Base-by-base conservation (phyloP, 208 protist species). In the Acanthamoeba pearcei region DNA sequence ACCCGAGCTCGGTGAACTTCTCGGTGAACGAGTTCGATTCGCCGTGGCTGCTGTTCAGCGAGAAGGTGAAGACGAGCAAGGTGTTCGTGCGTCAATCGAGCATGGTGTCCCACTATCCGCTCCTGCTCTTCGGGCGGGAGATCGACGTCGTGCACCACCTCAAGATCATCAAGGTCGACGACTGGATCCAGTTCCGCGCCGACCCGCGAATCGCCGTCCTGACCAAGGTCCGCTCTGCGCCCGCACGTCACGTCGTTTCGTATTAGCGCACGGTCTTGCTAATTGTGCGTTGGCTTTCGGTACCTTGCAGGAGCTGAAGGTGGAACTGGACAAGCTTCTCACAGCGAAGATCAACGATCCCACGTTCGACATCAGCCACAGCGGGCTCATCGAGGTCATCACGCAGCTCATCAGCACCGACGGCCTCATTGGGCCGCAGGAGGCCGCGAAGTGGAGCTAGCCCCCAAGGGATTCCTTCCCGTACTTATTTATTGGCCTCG, bases 51-150 rank as follows among this genome's bases (percentile, higher is more conserved):
- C 97, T 99, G 5, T 99, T 98, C 97, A 96, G 98, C 86, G 98
- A 99, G 85, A 99, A 99, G 95, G 96, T 99, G 0, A 98, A 99
- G 95, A 99, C 99, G 2, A 98, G 97, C 12, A 96, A 95, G 72
- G 98, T 98, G 2, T 99, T 98, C 95, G 83, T 99, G 53, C 97
- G 98, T 27, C 97, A 99, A 86, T 97, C 98, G 27, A 99, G 98
- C 6, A 97, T 98, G 91, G 97, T 99, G 32, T 96, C 97, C 0
- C 98, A 98, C 24, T 97, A 99, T 78, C 98, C 99, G 64, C 95
- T 99, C 32, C 97, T 99, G 22, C 96, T 99, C 29, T 99, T 99
- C 93, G 98, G 98, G 66, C 97, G 96, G 12, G 88, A 94, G 17
- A 94, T 98, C 35, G 76, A 95, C 35, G 90, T 97, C 1, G 83